Evolutionary conservation across 495 filamentous ascomycete species (phyloP).

Genomic region (Xylaria flabelliformis): DNA sequence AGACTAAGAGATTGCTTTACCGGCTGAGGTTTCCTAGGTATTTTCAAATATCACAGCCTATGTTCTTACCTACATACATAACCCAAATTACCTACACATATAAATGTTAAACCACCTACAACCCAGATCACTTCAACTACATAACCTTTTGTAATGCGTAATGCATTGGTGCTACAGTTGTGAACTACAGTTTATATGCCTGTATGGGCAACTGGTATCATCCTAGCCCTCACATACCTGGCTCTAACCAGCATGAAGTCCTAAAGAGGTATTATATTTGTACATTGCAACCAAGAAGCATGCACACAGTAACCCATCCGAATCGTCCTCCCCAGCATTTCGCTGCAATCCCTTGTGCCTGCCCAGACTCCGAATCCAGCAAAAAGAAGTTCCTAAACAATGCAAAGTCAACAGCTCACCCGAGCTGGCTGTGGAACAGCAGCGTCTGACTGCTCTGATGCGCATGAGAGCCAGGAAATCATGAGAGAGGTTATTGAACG

Average conservation of each 20-base stretch:
- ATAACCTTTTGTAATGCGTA: not conserved
- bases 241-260: not conserved
- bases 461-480: not conserved
- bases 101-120: not conserved
- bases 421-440: not conserved
- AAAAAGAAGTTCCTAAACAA: constrained; percentile 10
- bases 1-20: too few species aligned
- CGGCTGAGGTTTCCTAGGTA: too few species aligned
- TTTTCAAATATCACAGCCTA: too few species aligned
- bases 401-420: constrained; percentile 13
- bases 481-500: not conserved
- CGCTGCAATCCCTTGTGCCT: constrained; percentile 1
- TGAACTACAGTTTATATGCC: not conserved
- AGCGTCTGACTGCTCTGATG: not conserved
- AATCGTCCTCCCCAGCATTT: not conserved
- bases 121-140: not conserved
- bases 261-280: constrained; percentile 14
- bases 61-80: too few species aligned
- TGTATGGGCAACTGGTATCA: not conserved
- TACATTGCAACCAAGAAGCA: constrained; percentile 16
- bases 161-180: not conserved
- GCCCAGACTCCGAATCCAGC: constrained; percentile 22
- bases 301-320: not conserved
- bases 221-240: constrained; percentile 1
- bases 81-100: too few species aligned